A percentile compares a stretch with the other conserved stretches of the same genome.
Evolutionary conservation across 148 eudicot species (phyloP).

Genomic region (Drosera capensis): DNA sequence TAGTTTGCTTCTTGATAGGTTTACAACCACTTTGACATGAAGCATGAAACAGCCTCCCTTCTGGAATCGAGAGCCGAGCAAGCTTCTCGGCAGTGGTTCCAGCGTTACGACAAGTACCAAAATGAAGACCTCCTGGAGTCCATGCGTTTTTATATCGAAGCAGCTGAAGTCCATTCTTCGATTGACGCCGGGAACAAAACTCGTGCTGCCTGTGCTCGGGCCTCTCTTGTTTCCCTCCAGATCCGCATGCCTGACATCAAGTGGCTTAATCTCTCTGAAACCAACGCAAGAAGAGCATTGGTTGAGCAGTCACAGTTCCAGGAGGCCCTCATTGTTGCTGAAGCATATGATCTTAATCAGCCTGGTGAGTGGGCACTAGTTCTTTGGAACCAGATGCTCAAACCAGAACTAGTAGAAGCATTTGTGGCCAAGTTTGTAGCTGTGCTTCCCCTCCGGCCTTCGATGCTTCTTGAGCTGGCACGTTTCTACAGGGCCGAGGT

Average conservation of each 20-base stretch:
- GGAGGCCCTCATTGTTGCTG: constrained; percentile 93
- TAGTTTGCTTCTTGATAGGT: constrained; percentile 30
- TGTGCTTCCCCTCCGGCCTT: constrained; percentile 72
- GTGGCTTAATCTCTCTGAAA: constrained; percentile 81
- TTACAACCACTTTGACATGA: constrained; percentile 91
- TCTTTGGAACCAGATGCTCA: constrained; percentile 89
- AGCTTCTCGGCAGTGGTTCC: constrained; percentile 60
- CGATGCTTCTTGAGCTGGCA: constrained; percentile 77
- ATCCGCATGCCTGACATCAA: constrained; percentile 89
- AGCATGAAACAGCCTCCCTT: constrained; percentile 80
- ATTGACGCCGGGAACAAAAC: constrained; percentile 93
- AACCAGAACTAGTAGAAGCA: constrained; percentile 75
- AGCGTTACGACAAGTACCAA: constrained; percentile 68
- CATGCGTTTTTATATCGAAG: constrained; percentile 83
- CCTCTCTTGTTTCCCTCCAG: constrained; percentile 88
- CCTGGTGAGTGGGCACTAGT: constrained; percentile 97
- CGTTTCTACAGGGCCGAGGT: constrained; percentile 75
- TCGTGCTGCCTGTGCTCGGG: constrained; percentile 69
- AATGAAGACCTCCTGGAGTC: constrained; percentile 89
- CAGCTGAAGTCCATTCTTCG: constrained; percentile 90
- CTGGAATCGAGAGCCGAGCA: constrained; percentile 72
- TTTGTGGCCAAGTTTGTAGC: constrained; percentile 89
- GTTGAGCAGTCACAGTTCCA: constrained; percentile 88
- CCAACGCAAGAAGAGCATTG: constrained; percentile 67
- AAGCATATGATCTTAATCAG: constrained; percentile 86